Percentiles rank a stretch among this genome's conserved stretches.
These are phyloP conservation scores for Zygnema circumcarinatum DNA, from an alignment of 139 green algal species.

Conservation along the genomic window DNA sequence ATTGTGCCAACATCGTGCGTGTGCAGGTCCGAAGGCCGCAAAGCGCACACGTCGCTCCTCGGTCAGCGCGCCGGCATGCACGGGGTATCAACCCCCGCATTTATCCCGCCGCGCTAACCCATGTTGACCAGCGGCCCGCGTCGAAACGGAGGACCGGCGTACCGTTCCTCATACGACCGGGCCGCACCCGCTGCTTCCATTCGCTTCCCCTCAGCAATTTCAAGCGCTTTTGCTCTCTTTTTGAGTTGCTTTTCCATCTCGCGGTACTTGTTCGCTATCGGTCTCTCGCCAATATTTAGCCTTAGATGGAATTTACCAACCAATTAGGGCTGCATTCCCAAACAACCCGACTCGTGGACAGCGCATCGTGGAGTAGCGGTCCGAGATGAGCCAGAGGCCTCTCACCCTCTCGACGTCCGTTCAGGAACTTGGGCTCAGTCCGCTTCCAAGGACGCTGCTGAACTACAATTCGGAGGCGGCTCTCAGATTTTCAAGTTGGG, in stretches of 20 bases:
- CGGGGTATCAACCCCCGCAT: slow-evolving; percentile 66
- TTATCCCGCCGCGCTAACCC: slow-evolving; percentile 78
- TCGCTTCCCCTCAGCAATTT: slow-evolving; percentile 94
- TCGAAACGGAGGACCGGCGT: slow-evolving; percentile 12
- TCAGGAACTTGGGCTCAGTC: slow-evolving; percentile 76
- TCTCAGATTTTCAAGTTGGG: too few relatives aligned
- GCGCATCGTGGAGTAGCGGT: slow-evolving; percentile 76
- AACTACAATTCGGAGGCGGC: too few relatives aligned
- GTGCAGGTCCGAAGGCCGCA: slow-evolving; percentile 73
- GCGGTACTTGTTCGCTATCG: slow-evolving; percentile 96
- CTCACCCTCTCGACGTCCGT: slow-evolving; percentile 81
- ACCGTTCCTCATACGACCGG: slow-evolving; percentile 47
- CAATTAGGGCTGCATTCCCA: too few relatives aligned
- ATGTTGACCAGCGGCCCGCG: slow-evolving; percentile 80
- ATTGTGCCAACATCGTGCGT: slow-evolving; percentile 84
- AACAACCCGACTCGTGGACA: too few relatives aligned
- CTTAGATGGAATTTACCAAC: slow-evolving; percentile 94
- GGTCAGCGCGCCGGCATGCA: slow-evolving; percentile 70
- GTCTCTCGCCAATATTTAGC: slow-evolving; percentile 91
- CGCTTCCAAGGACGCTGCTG: slow-evolving; percentile 74
- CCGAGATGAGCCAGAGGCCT: slow-evolving; percentile 76
- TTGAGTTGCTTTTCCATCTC: slow-evolving; percentile 96
- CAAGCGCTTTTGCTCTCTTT: slow-evolving; percentile 96
- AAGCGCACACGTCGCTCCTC: slow-evolving; percentile 76
- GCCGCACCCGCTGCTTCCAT: slow-evolving; percentile 76